Evolutionary conservation across 768 basidiomycete species (phyloP).

Genomic region (Podaxis pistillaris): DNA sequence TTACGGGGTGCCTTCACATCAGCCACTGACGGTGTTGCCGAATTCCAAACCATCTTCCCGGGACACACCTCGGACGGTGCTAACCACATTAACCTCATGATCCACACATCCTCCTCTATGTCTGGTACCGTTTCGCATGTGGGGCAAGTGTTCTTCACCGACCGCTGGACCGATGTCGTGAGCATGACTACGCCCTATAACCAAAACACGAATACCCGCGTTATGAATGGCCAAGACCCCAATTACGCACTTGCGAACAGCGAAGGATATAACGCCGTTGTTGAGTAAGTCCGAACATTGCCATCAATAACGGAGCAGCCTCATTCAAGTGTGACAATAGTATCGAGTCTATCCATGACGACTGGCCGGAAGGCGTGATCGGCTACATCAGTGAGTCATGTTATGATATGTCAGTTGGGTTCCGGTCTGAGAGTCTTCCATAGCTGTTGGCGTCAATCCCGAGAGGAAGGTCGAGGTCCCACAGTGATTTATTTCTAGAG

Average conservation of each 20-base stretch:
- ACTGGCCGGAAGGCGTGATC: slow-evolving; percentile 29
- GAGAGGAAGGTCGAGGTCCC: slow-evolving; percentile 13
- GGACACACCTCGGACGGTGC: slow-evolving; percentile 32
- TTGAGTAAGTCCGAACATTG: slow-evolving; percentile 20
- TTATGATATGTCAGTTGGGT: neutral
- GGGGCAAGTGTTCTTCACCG: slow-evolving; percentile 36
- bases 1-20: slow-evolving; percentile 32
- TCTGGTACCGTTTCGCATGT: slow-evolving; percentile 30
- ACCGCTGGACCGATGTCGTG: slow-evolving; percentile 28
- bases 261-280: slow-evolving; percentile 27
- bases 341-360: slow-evolving; percentile 25
- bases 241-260: slow-evolving; percentile 21
- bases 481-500: neutral
- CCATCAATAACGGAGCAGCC: neutral
- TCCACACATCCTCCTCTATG: slow-evolving; percentile 29
- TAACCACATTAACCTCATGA: slow-evolving; percentile 32
- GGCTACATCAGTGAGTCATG: slow-evolving; percentile 25
- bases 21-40: slow-evolving; percentile 28
- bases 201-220: slow-evolving; percentile 24
- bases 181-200: slow-evolving; percentile 26
- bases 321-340: slow-evolving; percentile 14
- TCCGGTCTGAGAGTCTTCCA: neutral
- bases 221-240: slow-evolving; percentile 28
- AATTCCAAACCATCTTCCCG: slow-evolving; percentile 30
- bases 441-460: slow-evolving; percentile 29